A percentile compares a stretch with the other conserved stretches of the same genome.
These are phyloP conservation scores for Hypomyces rosellus DNA, from an alignment of 2,329 filamentous ascomycete species.

Conservation along the genomic window DNA sequence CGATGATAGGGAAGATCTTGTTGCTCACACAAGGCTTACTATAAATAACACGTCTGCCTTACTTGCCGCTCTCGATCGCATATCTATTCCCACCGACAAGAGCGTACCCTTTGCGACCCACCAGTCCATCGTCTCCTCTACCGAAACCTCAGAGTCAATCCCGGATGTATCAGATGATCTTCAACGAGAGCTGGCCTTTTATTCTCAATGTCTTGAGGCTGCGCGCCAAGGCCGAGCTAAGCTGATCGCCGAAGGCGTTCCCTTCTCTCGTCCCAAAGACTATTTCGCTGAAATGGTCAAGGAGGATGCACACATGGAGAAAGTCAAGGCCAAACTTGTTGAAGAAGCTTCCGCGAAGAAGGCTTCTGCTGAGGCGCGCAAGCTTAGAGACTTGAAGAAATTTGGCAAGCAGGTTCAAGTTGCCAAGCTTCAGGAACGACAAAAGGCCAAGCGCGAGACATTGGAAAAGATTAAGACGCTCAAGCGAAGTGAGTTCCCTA, in stretches of 20 bases:
- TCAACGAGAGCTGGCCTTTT: slow-evolving; percentile 86
- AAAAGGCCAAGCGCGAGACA: slow-evolving; percentile 86
- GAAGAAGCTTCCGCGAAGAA: slow-evolving; percentile 91
- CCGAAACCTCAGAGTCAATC: slow-evolving; percentile 60
- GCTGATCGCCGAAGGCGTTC: slow-evolving; percentile 73
- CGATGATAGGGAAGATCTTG: slow-evolving; percentile 77
- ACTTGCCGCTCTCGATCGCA: slow-evolving; percentile 70
- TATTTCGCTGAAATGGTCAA: slow-evolving; percentile 99
- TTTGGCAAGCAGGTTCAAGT: slow-evolving; percentile 98
- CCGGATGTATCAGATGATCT: slow-evolving; percentile 86
- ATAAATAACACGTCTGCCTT: slow-evolving; percentile 96
- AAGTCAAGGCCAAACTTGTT: slow-evolving; percentile 86
- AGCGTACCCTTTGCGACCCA: slow-evolving; percentile 75
- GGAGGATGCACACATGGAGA: slow-evolving; percentile 96
- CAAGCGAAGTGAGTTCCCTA: slow-evolving; percentile 75
- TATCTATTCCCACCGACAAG: slow-evolving; percentile 58
- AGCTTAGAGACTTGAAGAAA: slow-evolving; percentile 93
- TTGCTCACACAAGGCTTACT: slow-evolving; percentile 85
- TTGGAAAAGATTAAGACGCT: slow-evolving; percentile 91
- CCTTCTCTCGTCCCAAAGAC: slow-evolving; percentile 84
- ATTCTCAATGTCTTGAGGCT: slow-evolving; percentile 79
- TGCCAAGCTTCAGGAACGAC: slow-evolving; percentile 88
- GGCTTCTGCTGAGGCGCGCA: slow-evolving; percentile 82
- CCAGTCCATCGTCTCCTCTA: slow-evolving; percentile 65
- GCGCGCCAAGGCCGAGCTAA: slow-evolving; percentile 65